Base-by-base conservation (phyloP, 2,329 filamentous ascomycete species). In the Cladosporium cucumerinum region DNA sequence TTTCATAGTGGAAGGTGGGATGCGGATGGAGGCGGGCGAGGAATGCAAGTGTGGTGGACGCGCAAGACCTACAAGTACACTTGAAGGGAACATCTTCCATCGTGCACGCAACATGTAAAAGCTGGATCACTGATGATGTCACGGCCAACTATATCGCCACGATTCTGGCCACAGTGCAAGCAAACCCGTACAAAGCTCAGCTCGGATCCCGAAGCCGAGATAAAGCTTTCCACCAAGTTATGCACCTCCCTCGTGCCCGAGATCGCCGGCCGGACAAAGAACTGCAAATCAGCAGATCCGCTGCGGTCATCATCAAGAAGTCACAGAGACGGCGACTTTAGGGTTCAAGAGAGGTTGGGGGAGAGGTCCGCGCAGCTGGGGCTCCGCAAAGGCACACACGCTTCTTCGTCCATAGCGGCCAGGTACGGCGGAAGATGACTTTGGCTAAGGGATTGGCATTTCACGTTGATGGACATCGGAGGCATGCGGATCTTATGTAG, bases 371-470 rank as follows among this genome's bases (percentile, higher is more conserved):
- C 16, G 26, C 39, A 18, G 21, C 14, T 39, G 54, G 54, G 54
- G 54, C 54, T 57, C 54, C 54, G 28, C 54, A 57, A 46, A 46
- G 48, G 48, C 26, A 52, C 48, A 25, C 26, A 52, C 48, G 14
- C 23, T 34, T 25, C 30, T 36, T 36, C n/a, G 54, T 57, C 11
- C 23, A 25, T 21, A 11, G 54, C 54, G 54, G 54, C 30, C 28
- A 57, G 30, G 32, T 23, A 57, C 54, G 54, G 54, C 32, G 54
- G 12, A 39, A n/a, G 39, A n/a, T 46, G n/a, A 46, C 2, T 46
- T 46, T 46, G 39, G n/a, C 39, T 21, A 21, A 46, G 3, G n/a
- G 2, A 21, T 46, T 46, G 39, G 39, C 39, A 46, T 46, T 21
- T 12, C 2, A 11, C 10, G 39, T 4, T 21, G 39, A 21, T 46